Percentiles rank a stretch among this genome's conserved stretches.
These are phyloP conservation scores for Plasmodium coatneyi DNA, from an alignment of 169 alveolate genomes.

Conservation along the genomic window DNA sequence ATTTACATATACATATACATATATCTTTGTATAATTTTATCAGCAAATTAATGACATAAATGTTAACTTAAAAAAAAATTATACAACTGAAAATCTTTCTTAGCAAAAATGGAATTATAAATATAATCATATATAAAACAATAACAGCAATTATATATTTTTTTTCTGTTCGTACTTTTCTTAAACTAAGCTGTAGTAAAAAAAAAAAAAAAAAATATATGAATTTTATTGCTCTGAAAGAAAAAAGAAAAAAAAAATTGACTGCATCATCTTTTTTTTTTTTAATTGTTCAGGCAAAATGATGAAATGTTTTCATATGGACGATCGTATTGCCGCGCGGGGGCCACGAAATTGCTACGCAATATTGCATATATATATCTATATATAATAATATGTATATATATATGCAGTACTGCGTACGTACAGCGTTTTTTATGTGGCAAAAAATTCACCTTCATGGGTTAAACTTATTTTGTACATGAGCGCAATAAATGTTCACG, in stretches of 20 bases:
- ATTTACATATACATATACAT: too few species aligned
- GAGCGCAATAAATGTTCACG: background rate
- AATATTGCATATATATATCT: background rate
- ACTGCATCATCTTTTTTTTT: background rate
- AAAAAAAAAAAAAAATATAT: background rate
- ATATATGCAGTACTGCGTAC: background rate
- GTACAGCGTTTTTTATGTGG: background rate
- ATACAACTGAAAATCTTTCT: background rate
- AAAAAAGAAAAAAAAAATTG: background rate
- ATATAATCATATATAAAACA: background rate
- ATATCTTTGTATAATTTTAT: background rate
- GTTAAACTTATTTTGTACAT: background rate
- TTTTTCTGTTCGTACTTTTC: background rate
- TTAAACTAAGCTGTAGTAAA: background rate
- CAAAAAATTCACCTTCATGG: background rate
- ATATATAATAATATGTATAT: too few species aligned
- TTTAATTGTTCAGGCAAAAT: conserved; percentile 2
- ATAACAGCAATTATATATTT: background rate
- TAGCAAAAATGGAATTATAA: background rate
- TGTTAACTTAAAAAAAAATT: background rate
- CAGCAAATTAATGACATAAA: background rate
- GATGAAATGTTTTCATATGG: background rate
- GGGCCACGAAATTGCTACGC: background rate
- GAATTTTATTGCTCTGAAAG: conserved; percentile 1
- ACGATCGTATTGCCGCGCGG: conserved; percentile 1